Base-by-base conservation (phyloP, 805 yeast genomes). In the Candida patagonica region DNA sequence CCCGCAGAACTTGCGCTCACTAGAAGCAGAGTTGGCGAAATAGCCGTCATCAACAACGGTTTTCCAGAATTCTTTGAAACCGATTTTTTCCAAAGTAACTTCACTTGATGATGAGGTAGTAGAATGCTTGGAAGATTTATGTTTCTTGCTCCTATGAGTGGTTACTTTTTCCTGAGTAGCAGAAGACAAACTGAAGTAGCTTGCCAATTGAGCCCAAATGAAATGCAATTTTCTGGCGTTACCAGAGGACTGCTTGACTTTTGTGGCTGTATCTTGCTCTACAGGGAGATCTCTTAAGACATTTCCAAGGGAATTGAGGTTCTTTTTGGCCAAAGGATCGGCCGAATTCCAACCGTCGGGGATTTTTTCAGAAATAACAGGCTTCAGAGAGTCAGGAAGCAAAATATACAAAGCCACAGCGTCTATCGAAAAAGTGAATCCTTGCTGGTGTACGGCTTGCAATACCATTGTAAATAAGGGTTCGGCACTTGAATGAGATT, bases 1-100 rank as follows among this genome's bases (percentile, higher is more conserved):
- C 0, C 96, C 97, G 73, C 85, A 74, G 58, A 71, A 83, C 57
- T 88, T 89, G 42, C 95, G 68, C 57, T 88, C 96, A 24, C 79
- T 74, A 1, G 96, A 86, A 0, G 95, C 69, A 47, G 78, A 75
- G 26, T 74, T 76, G 4, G 83, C 67, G 50, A 89, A 88, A 44
- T 83, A 74, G 3, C 81, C 71, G 51, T 86, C 92, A 55, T 89
- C 96, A 12, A 89, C 73, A 5, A 76, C 78, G 3, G 70, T 65
- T 49, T 76, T 73, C 94, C 95, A 87, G 57, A 89, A 87, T 40
- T 83, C 92, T 6, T 65, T 57, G 30, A 75, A 54, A 2, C 66
- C 57, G 21, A 74, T 57, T 20, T 36, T 24, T 10, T 48, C 56
- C n/a, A n/a, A n/a, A n/a, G n/a, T n/a, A 7, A 50, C 49, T 8